Evolutionary conservation across 441 rosid genomes (phyloP), one percentile per base, ranked within the genome.

Genomic region (Eutrema salsugineum): DNA sequence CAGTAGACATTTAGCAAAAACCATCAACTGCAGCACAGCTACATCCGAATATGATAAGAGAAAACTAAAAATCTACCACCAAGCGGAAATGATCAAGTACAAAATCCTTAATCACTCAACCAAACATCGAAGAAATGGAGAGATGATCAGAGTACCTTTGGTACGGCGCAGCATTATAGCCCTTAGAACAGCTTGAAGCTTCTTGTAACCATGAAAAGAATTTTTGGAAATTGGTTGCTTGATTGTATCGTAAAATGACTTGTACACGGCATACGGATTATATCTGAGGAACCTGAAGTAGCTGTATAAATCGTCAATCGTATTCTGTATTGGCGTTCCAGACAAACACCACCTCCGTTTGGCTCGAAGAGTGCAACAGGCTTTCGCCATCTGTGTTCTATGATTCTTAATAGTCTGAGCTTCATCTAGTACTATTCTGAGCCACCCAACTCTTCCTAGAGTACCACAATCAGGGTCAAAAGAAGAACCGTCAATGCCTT

Each of bases 371-470:
- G 86, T 83, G 77, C 90, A 90, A 80, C 97, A 92, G 51, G 99
- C 96, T 79, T 92, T 86, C 72, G 99, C 96, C 58, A 95, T 90
- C 83, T 87, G 99, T 36, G 99, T 95, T 77, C 95, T 79, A 74
- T 95, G 97, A 81, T 95, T 95, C 79, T 95, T 95, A 60, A 95
- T 95, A 11, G 96, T 91, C 83, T 95, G 99, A 63, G 99, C 99
- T 83, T 95, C 99, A 87, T 95, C 99, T 43, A 93, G 83, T 66
- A 95, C 82, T 58, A 95, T 89, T 83, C 99, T 85, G 69, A 77
- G 82, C 99, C 99, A 95, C 70, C 74, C 82, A 50, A 93, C 96
- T 82, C 79, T 83, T 65, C 91, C 91, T 79, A 93, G 87, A 15
- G 98, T 67, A 71, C 99, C 97, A 55, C 72, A 82, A 39, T 74